Conservation (phyloP, 2,329 filamentous ascomycete genomes). For the Pleurostoma richardsiae region DNA sequence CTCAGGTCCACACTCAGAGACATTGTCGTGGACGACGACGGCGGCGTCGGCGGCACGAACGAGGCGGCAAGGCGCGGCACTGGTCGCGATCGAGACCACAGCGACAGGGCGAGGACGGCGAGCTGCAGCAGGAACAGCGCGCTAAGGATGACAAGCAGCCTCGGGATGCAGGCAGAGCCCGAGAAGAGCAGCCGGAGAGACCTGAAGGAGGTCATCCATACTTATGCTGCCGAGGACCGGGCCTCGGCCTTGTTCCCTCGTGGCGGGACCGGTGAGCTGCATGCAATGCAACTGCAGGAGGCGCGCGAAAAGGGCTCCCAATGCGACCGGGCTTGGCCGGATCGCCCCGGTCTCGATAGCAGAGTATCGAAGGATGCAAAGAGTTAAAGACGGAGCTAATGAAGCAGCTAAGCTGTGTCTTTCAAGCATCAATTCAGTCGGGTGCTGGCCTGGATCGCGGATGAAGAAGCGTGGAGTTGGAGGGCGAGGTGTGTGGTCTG, state of each 20-base stretch:
- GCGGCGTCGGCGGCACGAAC: not conserved
- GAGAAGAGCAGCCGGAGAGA: not conserved
- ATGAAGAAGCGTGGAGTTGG: too few relatives aligned
- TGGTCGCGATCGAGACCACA: not conserved
- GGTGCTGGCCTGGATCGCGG: too few relatives aligned
- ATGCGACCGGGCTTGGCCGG: too few relatives aligned
- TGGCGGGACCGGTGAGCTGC: conserved; percentile 1
- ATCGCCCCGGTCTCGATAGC: too few relatives aligned
- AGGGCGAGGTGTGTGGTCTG: too few relatives aligned
- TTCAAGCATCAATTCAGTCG: too few relatives aligned
- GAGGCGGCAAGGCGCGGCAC: not conserved
- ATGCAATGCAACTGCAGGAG: conserved; percentile 2
- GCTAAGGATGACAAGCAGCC: conserved; percentile 4
- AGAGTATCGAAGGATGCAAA: too few relatives aligned
- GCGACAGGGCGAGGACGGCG: not conserved
- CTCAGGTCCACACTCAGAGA: conserved; percentile 11
- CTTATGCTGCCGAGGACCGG: conserved; percentile 1
- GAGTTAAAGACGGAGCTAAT: too few relatives aligned
- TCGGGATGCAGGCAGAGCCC: conserved; percentile 2
- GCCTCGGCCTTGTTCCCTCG: not conserved
- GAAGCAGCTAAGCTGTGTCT: too few relatives aligned
- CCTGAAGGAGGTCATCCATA: conserved; percentile 9
- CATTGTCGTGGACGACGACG: conserved; percentile 3
- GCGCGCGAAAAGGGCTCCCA: not conserved
- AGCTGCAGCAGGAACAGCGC: conserved; percentile 1